Evolutionary conservation across 2,329 filamentous ascomycete genomes (phyloP).

Genomic region (Phialophora expanda): DNA sequence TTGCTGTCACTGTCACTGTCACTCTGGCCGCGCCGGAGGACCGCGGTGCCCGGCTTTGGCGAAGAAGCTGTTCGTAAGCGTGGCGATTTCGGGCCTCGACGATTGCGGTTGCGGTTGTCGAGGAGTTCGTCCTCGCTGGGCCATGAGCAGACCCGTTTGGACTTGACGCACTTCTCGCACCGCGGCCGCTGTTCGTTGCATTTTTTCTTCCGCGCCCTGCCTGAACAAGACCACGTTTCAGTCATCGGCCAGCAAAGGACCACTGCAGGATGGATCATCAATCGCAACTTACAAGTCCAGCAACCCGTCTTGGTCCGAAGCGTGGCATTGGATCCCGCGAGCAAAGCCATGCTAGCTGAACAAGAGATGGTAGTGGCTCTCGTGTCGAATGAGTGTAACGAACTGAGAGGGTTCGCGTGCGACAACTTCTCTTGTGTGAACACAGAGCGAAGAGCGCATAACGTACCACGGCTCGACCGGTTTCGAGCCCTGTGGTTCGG

Average conservation of each 20-base stretch:
- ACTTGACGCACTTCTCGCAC: constrained; percentile 32
- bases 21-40: background rate
- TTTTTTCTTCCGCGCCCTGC: constrained; percentile 26
- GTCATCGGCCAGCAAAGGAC: background rate
- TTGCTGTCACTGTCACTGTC: background rate
- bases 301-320: constrained; percentile 34
- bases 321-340: constrained; percentile 13
- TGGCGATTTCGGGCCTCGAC: constrained; percentile 19
- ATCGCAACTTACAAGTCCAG: constrained; percentile 31
- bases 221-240: background rate
- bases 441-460: no score
- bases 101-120: constrained; percentile 29
- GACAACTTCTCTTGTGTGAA: no score
- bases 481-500: no score
- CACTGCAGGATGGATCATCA: background rate
- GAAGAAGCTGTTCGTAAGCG: background rate
- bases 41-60: no score
- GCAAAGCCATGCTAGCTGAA: background rate
- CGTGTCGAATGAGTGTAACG: no score
- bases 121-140: constrained; percentile 28
- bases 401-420: background rate
- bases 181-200: constrained; percentile 28
- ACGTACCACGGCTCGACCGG: no score
- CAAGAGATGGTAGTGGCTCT: no score
- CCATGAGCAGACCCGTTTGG: constrained; percentile 29